Evolutionary conservation across 208 protist genomes (phyloP).

Genomic region (Trypanosoma caninum): DNA sequence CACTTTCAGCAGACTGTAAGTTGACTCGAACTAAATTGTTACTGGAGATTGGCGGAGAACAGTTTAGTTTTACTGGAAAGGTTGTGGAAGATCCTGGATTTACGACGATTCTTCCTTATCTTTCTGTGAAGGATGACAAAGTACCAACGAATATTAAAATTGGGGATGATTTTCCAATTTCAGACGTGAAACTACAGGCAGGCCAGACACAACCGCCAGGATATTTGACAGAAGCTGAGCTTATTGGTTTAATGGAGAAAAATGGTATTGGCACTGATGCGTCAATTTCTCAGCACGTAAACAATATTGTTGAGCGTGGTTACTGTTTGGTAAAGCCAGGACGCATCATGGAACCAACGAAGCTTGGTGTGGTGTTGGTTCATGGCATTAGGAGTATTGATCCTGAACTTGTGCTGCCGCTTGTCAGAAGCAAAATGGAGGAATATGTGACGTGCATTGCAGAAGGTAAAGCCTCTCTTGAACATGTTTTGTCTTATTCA

Average conservation of each 20-base stretch:
- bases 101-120: slow-evolving; percentile 78
- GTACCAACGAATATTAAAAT: slow-evolving; percentile 57
- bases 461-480: slow-evolving; percentile 75
- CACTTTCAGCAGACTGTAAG: slow-evolving; percentile 76
- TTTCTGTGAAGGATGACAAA: slow-evolving; percentile 67
- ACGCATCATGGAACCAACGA: slow-evolving; percentile 90
- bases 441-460: slow-evolving; percentile 92
- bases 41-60: slow-evolving; percentile 74
- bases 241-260: slow-evolving; percentile 98
- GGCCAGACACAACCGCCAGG: slow-evolving; percentile 90
- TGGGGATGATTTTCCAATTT: slow-evolving; percentile 78
- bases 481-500: slow-evolving; percentile 79
- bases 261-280: slow-evolving; percentile 99
- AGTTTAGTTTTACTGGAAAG: slow-evolving; percentile 70
- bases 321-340: slow-evolving; percentile 88
- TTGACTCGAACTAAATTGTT: slow-evolving; percentile 65
- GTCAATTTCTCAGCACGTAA: slow-evolving; percentile 98
- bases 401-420: slow-evolving; percentile 90
- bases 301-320: slow-evolving; percentile 93
- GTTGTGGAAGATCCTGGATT: slow-evolving; percentile 84
- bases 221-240: slow-evolving; percentile 96
- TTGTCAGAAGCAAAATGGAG: slow-evolving; percentile 92
- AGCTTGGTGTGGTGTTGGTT: slow-evolving; percentile 92
- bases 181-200: slow-evolving; percentile 67
- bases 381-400: slow-evolving; percentile 94